Evolutionary conservation across 306 rosid species (phyloP).

Genomic region (Gillenia trifoliata): DNA sequence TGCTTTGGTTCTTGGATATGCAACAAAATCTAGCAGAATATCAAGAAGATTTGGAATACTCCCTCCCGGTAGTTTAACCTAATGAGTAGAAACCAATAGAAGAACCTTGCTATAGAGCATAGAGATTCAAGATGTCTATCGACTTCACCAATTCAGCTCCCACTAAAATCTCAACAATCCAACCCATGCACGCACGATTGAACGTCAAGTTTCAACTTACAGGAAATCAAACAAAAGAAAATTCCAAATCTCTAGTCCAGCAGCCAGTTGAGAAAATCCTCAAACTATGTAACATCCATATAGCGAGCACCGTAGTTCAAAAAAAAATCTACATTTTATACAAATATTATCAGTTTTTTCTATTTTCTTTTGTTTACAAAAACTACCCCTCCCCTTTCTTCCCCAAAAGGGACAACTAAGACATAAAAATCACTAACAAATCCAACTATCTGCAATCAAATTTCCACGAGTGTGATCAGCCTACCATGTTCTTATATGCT

Average conservation of each 20-base stretch:
- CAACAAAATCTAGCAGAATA: too few relatives aligned
- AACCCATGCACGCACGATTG: too few relatives aligned
- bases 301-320: not conserved
- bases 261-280: not conserved
- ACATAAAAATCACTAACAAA: conserved; percentile 2
- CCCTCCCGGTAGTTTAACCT: too few relatives aligned
- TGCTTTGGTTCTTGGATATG: too few relatives aligned
- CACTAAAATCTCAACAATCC: too few relatives aligned
- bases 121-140: too few relatives aligned
- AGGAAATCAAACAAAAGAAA: not conserved
- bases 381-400: not conserved
- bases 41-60: too few relatives aligned
- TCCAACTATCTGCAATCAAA: conserved; percentile 23
- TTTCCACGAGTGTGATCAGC: not conserved
- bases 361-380: conserved; percentile 22
- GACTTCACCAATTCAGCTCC: too few relatives aligned
- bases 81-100: too few relatives aligned
- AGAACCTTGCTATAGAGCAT: too few relatives aligned
- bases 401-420: not conserved
- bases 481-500: conserved; percentile 12
- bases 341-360: not conserved
- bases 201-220: not conserved
- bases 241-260: not conserved
- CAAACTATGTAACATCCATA: not conserved
- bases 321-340: conserved; percentile 1